These are phyloP conservation scores for Penicillium fuscoglaucum DNA, from an alignment of 2,329 filamentous ascomycete species.

Conservation along the genomic window DNA sequence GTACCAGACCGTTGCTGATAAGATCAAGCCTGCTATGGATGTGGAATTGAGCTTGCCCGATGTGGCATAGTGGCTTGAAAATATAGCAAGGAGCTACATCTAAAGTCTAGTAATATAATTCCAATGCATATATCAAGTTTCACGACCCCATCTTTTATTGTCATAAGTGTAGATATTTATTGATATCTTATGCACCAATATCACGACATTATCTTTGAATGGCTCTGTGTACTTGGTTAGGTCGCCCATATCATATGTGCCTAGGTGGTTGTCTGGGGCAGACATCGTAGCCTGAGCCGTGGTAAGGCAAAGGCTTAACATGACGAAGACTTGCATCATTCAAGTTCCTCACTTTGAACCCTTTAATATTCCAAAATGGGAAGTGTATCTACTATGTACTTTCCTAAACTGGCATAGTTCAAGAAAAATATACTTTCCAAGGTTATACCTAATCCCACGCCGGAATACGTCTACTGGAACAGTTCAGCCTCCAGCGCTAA, in stretches of 20 bases:
- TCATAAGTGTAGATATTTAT: neutral
- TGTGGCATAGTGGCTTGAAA: conserved; percentile 29
- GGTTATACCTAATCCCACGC: neutral
- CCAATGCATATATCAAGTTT: conserved; percentile 1
- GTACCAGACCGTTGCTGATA: conserved; percentile 32
- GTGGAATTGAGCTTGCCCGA: conserved; percentile 39
- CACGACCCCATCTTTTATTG: neutral
- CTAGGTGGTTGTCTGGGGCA: too few relatives aligned
- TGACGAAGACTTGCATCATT: neutral
- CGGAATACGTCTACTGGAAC: neutral
- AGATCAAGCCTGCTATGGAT: conserved; percentile 39
- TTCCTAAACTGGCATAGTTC: neutral
- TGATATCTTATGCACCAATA: too few relatives aligned
- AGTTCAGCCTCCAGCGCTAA: neutral
- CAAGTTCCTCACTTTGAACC: neutral
- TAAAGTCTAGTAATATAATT: conserved; percentile 3
- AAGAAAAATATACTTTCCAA: neutral
- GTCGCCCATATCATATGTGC: too few relatives aligned
- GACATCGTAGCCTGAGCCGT: neutral
- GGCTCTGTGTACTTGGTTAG: neutral
- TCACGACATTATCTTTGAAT: neutral
- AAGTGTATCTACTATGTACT: neutral
- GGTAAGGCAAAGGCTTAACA: neutral
- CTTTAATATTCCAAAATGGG: neutral
- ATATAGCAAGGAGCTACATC: neutral